Evolutionary conservation across 2,329 filamentous ascomycete genomes (phyloP).

Genomic region (Onygenales sp.): DNA sequence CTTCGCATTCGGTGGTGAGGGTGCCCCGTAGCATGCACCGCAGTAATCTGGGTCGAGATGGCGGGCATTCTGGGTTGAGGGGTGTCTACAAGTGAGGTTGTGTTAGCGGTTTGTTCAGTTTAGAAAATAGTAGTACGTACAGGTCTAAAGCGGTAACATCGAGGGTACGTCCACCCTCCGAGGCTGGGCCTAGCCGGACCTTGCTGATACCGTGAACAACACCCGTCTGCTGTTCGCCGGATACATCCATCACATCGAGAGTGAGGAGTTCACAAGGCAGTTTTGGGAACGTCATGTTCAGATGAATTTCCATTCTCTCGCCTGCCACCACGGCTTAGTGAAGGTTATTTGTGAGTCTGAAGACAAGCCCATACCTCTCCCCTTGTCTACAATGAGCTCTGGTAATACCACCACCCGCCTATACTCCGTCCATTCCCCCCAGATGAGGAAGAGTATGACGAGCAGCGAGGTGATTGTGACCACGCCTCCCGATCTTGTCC

Average conservation of each 20-base stretch:
- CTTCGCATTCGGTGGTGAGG: constrained; percentile 56
- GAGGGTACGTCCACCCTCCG: constrained; percentile 67
- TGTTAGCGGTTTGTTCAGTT: background rate
- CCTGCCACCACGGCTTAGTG: constrained; percentile 41
- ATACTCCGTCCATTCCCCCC: constrained; percentile 96
- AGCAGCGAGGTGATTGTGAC: constrained; percentile 87
- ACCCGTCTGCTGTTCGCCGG: constrained; percentile 90
- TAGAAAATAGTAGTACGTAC: constrained; percentile 35
- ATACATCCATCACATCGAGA: constrained; percentile 98
- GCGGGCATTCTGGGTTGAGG: constrained; percentile 54
- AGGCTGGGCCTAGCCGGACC: constrained; percentile 64
- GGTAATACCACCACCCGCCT: constrained; percentile 75
- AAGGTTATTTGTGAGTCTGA: background rate
- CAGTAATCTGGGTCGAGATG: constrained; percentile 92
- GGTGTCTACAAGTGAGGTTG: constrained; percentile 44
- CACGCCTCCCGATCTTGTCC: constrained; percentile 89
- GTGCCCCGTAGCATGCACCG: constrained; percentile 83
- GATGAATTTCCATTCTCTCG: constrained; percentile 97
- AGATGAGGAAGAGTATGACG: constrained; percentile 77
- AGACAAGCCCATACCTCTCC: constrained; percentile 56
- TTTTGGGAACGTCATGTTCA: constrained; percentile 92
- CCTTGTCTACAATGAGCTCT: constrained; percentile 93
- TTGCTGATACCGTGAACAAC: constrained; percentile 89
- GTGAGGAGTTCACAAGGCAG: constrained; percentile 93
- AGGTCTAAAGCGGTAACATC: constrained; percentile 60